Conservation (phyloP, 106 monocot genomes). For the Cymbidium sinense region DNA sequence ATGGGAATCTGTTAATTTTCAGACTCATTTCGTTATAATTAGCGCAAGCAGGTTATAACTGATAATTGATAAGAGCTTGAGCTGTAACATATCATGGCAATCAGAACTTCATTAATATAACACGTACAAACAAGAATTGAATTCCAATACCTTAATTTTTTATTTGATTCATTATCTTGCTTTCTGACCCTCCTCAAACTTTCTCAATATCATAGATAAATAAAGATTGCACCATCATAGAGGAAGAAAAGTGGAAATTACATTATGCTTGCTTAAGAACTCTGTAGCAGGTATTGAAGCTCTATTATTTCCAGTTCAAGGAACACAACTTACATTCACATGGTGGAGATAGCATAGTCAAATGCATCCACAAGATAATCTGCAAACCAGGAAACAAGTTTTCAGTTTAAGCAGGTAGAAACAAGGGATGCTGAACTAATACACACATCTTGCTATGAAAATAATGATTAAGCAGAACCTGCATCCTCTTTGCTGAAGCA, state of each 20-base stretch:
- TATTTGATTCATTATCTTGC: not conserved
- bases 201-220: not conserved
- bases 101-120: not conserved
- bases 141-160: not conserved
- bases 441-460: not conserved
- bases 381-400: slow-evolving; percentile 16
- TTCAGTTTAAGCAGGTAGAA: not conserved
- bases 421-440: not conserved
- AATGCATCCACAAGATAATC: slow-evolving; percentile 80
- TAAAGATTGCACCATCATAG: not conserved
- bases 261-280: not conserved
- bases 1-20: too few relatives aligned
- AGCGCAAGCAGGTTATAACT: too few relatives aligned
- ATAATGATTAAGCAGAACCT: slow-evolving; percentile 34
- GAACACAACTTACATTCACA: slow-evolving; percentile 43
- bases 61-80: not conserved
- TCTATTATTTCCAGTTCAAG: not conserved
- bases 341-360: slow-evolving; percentile 74
- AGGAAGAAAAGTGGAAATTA: not conserved
- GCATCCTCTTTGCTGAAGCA: slow-evolving; percentile 94
- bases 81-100: too few relatives aligned
- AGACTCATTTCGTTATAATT: too few relatives aligned
- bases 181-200: not conserved
- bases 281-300: not conserved
- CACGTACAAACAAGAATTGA: not conserved